These are phyloP conservation scores for Cystobasidiaceae sp. DNA, from an alignment of 1,284 basidiomycete genomes.

Conservation along the genomic window DNA sequence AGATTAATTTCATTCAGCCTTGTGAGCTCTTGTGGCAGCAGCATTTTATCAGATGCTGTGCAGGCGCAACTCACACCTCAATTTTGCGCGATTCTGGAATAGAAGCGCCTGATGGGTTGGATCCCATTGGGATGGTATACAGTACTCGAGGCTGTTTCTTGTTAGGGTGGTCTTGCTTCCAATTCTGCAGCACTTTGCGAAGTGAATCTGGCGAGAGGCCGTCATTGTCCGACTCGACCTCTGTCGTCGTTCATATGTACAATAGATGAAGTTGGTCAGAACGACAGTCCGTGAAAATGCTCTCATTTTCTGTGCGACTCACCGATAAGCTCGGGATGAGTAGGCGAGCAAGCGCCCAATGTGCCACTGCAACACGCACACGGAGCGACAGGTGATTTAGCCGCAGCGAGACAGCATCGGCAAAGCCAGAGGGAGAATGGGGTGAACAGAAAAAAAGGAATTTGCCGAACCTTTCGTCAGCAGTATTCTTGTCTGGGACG, in stretches of 20 bases:
- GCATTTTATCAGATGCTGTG: neutral
- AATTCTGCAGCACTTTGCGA: slow-evolving; percentile 63
- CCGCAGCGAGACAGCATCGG: too few species aligned
- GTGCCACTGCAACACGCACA: slow-evolving; percentile 40
- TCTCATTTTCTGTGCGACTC: too few species aligned
- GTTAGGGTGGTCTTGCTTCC: slow-evolving; percentile 56
- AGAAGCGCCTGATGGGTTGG: slow-evolving; percentile 68
- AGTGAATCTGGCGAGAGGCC: slow-evolving; percentile 67
- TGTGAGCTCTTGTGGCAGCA: neutral
- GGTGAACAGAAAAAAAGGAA: slow-evolving; percentile 15
- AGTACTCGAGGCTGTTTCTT: slow-evolving; percentile 72
- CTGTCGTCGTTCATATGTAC: slow-evolving; percentile 42
- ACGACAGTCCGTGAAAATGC: too few species aligned
- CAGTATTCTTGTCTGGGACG: neutral
- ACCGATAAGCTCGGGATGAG: slow-evolving; percentile 64
- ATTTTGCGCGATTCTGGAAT: slow-evolving; percentile 39
- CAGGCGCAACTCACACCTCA: slow-evolving; percentile 10
- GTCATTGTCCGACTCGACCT: slow-evolving; percentile 71
- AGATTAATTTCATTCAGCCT: neutral
- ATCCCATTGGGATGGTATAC: slow-evolving; percentile 62
- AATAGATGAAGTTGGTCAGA: too few species aligned
- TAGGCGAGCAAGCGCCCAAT: slow-evolving; percentile 50
- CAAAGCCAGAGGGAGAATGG: slow-evolving; percentile 37
- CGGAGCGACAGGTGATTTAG: too few species aligned
- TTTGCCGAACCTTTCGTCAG: slow-evolving; percentile 19